A percentile compares a stretch with the other conserved stretches of the same genome.
Conservation (phyloP, 1,139 yeast species). For the Magnusiomyces magnusii region DNA sequence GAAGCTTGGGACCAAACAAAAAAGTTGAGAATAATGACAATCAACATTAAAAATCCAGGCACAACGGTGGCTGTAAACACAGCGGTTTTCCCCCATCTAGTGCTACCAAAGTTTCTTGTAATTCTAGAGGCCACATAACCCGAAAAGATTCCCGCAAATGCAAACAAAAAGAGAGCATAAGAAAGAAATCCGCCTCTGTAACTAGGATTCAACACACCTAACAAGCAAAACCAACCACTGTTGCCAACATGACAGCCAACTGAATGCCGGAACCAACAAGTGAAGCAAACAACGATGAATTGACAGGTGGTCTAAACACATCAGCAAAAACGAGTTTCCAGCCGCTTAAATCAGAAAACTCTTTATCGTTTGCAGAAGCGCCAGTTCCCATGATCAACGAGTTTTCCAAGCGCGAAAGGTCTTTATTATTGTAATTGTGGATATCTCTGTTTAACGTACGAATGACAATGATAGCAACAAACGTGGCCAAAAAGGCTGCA, state of each 20-base stretch:
- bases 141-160: constrained; percentile 64
- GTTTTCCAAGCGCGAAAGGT: constrained; percentile 11
- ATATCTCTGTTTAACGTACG: constrained; percentile 44
- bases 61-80: constrained; percentile 35
- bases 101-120: constrained; percentile 46
- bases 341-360: constrained; percentile 33
- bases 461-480: constrained; percentile 56
- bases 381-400: constrained; percentile 1
- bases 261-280: constrained; percentile 72
- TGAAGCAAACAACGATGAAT: constrained; percentile 44
- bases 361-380: constrained; percentile 21
- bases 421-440: constrained; percentile 29
- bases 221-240: constrained; percentile 54
- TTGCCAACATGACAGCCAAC: constrained; percentile 53
- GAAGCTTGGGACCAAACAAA: constrained; percentile 74
- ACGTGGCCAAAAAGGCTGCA: constrained; percentile 48
- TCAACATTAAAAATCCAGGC: constrained; percentile 50
- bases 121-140: constrained; percentile 63
- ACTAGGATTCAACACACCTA: constrained; percentile 48
- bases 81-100: constrained; percentile 27
- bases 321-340: constrained; percentile 54
- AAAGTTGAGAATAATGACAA: constrained; percentile 52
- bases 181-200: constrained; percentile 62
- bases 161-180: constrained; percentile 51
- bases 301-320: constrained; percentile 47